Evolutionary conservation across 2,329 filamentous ascomycete genomes (phyloP), one percentile per base, ranked within the genome.

Genomic region (Phyllosticta citribraziliensis): DNA sequence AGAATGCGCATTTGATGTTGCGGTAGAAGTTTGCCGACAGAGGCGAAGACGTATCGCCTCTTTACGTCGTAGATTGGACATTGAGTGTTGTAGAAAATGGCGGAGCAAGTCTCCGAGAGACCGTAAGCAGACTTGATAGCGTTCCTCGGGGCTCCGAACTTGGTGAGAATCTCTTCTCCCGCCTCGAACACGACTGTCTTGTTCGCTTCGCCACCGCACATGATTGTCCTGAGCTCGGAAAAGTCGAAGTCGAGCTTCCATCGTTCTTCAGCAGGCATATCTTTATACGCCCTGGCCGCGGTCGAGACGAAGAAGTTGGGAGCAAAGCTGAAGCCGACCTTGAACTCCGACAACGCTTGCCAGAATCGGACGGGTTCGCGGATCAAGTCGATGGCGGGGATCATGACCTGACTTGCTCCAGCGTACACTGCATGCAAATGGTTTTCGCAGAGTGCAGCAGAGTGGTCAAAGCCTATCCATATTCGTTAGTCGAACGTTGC

Each of bases 391-490:
- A 72, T 65, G 0, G 78, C 71, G 0, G 66, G 68, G 3, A 80
- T 71, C 59, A 82, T 79, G 11, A 83, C 65, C 64, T 83, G 80
- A 53, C 75, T 69, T 0, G 70, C 69, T 6, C 73, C 73, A 1
- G 74, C 63, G 27, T 63, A 70, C 54, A 82, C 66, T 1, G 81
- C 79, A 14, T 76, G 76, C 0, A 84, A 66, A 64, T 84, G 82
- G 17, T 80, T 76, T 57, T 85, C 79, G 1, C 74, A 70, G 2
- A 85, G 68, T 62, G 70, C 76, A 0, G 78, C 82, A 10, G 83
- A 80, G 62, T 84, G 82, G 63, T 84, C 81, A 27, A 62, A 62
- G n/a, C 60, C 60, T 62, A 19, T 6, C 12, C 2, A 9, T 5
- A 11, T 24, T 17, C 10, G 40, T 60, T 47, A 60, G 53, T 27